Evolutionary conservation across 108 stramenopile genomes (phyloP), one percentile per base, ranked within the genome.

Genomic region (Fragilaria crotonensis): DNA sequence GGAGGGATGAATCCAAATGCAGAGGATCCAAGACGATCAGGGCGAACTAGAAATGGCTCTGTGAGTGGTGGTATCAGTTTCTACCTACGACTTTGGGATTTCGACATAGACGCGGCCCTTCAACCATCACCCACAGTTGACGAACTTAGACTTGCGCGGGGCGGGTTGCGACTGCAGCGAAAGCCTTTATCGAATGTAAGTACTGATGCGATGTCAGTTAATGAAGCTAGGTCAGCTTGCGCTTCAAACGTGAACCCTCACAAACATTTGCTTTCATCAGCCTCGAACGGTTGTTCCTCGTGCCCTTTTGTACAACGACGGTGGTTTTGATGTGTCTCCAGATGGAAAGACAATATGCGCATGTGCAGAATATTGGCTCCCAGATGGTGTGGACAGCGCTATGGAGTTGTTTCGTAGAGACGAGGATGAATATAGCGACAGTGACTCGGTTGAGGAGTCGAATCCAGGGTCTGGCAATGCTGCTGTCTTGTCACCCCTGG

Each of bases 291-390:
- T 92, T 52, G 76, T 93, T 29, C 73, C 77, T n/a, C 81, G 89
- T 48, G 92, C 93, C 0, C 72, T 96, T 29, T 67, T 97, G 22
- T 97, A 97, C 74, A 97, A 96, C 45, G 96, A 97, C 72, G 95
- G 96, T 47, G 96, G 96, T 20, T 91, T 97, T 65, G 94, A 96
- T 67, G 71, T 97, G 4, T 95, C 94, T 5, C 67, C 76, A 33
- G 92, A 93, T 71, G 96, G 96, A 4, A 84, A 82, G 33, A 71
- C 79, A 4, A 74, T 95, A n/a, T 88, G 85, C 53, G 84, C 88
- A 5, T 94, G 93, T 70, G 91, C 89, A 17, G 87, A 90, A 60
- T 85, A 79, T 66, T 90, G 89, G 85, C 52, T 91, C 21, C 90
- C 90, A 32, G 72, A 85, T 28, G 90, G 86, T 20, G 65, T 87